Evolutionary conservation across 257 asterid species (phyloP).

Genomic region (Pogostemon cablin): DNA sequence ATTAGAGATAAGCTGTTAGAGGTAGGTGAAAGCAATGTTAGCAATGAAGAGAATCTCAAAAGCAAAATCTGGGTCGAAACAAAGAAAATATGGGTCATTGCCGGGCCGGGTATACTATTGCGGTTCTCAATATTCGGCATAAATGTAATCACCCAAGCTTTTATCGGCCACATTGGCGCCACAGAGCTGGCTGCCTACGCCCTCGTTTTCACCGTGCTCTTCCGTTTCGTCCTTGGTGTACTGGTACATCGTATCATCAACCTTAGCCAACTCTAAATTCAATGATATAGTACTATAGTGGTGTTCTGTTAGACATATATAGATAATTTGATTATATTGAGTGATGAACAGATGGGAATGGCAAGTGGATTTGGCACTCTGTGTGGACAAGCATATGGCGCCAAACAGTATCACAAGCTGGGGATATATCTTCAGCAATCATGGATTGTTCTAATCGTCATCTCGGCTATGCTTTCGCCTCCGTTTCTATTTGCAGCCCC

Average conservation of each 20-base stretch:
- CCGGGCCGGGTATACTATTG: slow-evolving; percentile 55
- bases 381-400: slow-evolving; percentile 79
- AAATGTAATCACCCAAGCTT: slow-evolving; percentile 63
- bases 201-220: slow-evolving; percentile 49
- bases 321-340: background rate
- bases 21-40: background rate
- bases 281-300: too few relatives aligned
- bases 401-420: slow-evolving; percentile 63
- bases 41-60: slow-evolving; percentile 24
- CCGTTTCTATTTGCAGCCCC: slow-evolving; percentile 53
- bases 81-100: slow-evolving; percentile 63
- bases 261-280: too few relatives aligned
- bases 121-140: slow-evolving; percentile 46
- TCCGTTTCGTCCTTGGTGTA: slow-evolving; percentile 54
- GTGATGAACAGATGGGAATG: slow-evolving; percentile 57
- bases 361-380: slow-evolving; percentile 69
- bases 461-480: slow-evolving; percentile 36
- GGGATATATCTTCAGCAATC: slow-evolving; percentile 75
- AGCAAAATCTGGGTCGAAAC: slow-evolving; percentile 48
- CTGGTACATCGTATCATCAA: slow-evolving; percentile 33
- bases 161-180: slow-evolving; percentile 65
- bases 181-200: slow-evolving; percentile 67
- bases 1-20: slow-evolving; percentile 29
- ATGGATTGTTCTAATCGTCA: slow-evolving; percentile 46
- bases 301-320: too few relatives aligned